phyloP scores from a whole-genome alignment of 2,329 filamentous ascomycete genomes.

The Colletotrichum nymphaeae region DNA sequence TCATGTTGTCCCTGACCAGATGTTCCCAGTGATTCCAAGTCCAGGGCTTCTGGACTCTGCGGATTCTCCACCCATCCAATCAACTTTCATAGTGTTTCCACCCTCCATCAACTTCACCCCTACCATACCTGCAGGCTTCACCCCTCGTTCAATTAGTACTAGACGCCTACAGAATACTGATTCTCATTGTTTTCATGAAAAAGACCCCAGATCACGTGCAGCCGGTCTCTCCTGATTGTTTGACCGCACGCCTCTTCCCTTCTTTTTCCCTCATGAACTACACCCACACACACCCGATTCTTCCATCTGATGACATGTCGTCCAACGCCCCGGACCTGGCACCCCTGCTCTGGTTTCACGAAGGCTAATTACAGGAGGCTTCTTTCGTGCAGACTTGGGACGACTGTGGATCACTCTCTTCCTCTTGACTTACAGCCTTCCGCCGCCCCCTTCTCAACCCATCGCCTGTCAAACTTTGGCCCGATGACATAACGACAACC shows the following conservation, averaged over 20 bases:
- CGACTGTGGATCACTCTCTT: slow-evolving; percentile 12
- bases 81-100: slow-evolving; percentile 3
- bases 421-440: not conserved
- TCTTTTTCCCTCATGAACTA: not conserved
- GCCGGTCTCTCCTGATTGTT: not conserved
- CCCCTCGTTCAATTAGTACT: not conserved
- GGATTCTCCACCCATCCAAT: slow-evolving; percentile 8
- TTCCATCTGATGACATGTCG: slow-evolving; percentile 32
- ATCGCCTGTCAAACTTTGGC: not conserved
- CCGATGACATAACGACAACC: slow-evolving; percentile 2
- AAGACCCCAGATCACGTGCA: slow-evolving; percentile 19
- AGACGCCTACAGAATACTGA: too few species aligned
- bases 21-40: not conserved
- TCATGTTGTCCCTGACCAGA: not conserved
- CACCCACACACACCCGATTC: not conserved
- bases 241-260: not conserved
- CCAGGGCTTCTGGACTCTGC: not conserved
- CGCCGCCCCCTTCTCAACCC: not conserved
- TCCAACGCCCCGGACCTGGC: slow-evolving; percentile 11
- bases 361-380: slow-evolving; percentile 33
- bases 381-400: slow-evolving; percentile 29
- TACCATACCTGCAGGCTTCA: not conserved
- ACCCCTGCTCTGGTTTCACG: slow-evolving; percentile 26
- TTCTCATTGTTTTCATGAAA: not conserved
- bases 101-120: slow-evolving; percentile 1